phyloP scores from a whole-genome alignment of 352 stramenopile species.

The Elongisporangium undulatum region DNA sequence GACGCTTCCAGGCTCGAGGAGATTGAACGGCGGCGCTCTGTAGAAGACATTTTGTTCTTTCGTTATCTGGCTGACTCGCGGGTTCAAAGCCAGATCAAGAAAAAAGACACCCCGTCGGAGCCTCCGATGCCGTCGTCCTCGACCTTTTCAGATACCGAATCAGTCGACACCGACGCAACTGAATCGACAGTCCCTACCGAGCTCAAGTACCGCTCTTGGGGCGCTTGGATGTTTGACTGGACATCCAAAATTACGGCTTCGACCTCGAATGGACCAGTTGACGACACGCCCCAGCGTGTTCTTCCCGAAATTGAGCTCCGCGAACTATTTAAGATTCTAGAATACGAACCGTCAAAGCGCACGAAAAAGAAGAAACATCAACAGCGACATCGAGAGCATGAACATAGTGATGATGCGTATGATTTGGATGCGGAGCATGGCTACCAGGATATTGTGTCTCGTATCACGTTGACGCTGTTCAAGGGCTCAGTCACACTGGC shows the following conservation, averaged over 20 bases:
- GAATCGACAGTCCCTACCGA: slow-evolving; percentile 70
- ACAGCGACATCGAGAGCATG: slow-evolving; percentile 23
- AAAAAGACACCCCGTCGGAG: slow-evolving; percentile 17
- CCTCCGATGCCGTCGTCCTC: slow-evolving; percentile 42
- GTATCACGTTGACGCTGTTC: slow-evolving; percentile 65
- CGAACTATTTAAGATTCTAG: slow-evolving; percentile 86
- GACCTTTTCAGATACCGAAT: slow-evolving; percentile 68
- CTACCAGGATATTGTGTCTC: slow-evolving; percentile 39
- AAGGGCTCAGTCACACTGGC: slow-evolving; percentile 73
- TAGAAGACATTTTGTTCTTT: slow-evolving; percentile 86
- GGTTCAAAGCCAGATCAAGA: slow-evolving; percentile 25
- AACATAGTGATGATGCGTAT: slow-evolving; percentile 13
- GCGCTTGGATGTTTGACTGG: slow-evolving; percentile 85
- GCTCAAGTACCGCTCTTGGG: slow-evolving; percentile 73
- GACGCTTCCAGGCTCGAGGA: slow-evolving; percentile 39
- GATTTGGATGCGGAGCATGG: slow-evolving; percentile 25
- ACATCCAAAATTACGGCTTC: slow-evolving; percentile 60
- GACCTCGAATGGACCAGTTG: slow-evolving; percentile 18
- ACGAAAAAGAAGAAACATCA: slow-evolving; percentile 42
- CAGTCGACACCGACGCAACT: slow-evolving; percentile 71
- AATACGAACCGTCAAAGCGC: slow-evolving; percentile 70
- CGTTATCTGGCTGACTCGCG: slow-evolving; percentile 71
- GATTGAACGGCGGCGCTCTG: slow-evolving; percentile 63
- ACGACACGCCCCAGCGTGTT: slow-evolving; percentile 29
- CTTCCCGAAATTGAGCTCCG: slow-evolving; percentile 80